Evolutionary conservation across 75 land plant species (phyloP), one percentile per base, ranked within the genome.

Genomic region (Ceratopteris richardii): DNA sequence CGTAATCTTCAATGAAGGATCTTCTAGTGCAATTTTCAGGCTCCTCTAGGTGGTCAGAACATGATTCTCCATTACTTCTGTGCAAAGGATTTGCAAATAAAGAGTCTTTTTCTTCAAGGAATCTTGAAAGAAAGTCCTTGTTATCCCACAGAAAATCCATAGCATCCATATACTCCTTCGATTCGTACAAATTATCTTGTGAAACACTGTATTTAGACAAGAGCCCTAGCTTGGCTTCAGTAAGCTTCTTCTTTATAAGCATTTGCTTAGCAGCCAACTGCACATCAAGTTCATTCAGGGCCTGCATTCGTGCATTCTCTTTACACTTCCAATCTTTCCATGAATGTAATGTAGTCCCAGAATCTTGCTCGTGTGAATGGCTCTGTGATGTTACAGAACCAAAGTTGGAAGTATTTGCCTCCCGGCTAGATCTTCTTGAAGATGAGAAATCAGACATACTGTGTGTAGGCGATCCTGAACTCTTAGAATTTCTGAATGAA

Each of bases 81-180:
- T 68, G 37, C 6, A 69, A 42, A 37, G 77, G 55, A 60, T 69
- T 66, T 58, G 80, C 58, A 24, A 84, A 66, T 29, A 80, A 22
- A n/a, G 81, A 75, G 61, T 75, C 79, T 21, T 83, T 87, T 54
- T 87, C 81, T 59, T 94, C 75, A 31, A 90, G 80, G 64, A 90
- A 79, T 67, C 75, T 75, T 12, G 83, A 61, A 36, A 94, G 81
- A 51, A 77, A 75, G 50, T 94, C 91, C 67, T 57, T 78, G 61
- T 94, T 90, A 46, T 81, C 79, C 61, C 76, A 89, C 25, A 90
- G 58, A 22, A 93, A 74, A 56, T 93, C 95, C 48, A 93, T 54
- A 7, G 88, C 98, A 67, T 90, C 98, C 54, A 81, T 72, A 47
- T 82, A 85, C 58, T 89, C 86, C 54, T 81, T 80, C 23, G 96